Evolutionary conservation across 257 asterid genomes (phyloP), one percentile per base, ranked within the genome.

Genomic region (Plectranthus barbatus): DNA sequence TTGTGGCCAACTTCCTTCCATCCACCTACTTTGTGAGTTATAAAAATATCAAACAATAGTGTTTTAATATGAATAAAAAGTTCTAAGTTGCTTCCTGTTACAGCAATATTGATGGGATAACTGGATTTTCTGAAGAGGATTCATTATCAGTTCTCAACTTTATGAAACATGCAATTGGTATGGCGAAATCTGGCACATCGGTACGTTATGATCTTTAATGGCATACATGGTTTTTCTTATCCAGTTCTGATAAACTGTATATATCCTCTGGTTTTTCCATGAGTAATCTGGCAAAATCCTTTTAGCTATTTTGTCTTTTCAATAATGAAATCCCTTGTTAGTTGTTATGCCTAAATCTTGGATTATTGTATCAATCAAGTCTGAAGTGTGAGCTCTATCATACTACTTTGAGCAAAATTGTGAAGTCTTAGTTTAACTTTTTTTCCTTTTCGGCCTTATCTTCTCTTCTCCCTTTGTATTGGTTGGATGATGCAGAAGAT

Each of bases 1-100:
- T 59, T 86, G 57, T 92, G 97, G 99, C 97, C 99, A 53, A 89
- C 99, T 24, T 92, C 99, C 53, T 92, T 81, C 24, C 99, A 89
- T 68, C 99, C 95, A 20, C 96, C 94, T n/a, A 84, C 95, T 64
- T 85, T 81, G 95, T 86, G 42, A 76, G 95, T 75, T 68, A 21
- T 41, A 56, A 26, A 48, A 41, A 56, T 46, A 41, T 49, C 36
- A 11, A 34, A 49, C 15, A 5, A 7, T 15, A 17, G 63, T 40
- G 46, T 21, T 66, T 26, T 66, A 24, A 49, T 26, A 4, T 37
- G 1, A 47, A n/a, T 56, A 34, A 31, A 20, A 44, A 24, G 39
- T 52, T 70, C 72, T 54, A 19, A 76, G 11, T 70, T 49, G 62
- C 67, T 71, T 67, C 56, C 61, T 20, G 5, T 76, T n/a, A 20